Evolutionary conservation across 306 rosid genomes (phyloP).

Genomic region (Vigna trinervia): DNA sequence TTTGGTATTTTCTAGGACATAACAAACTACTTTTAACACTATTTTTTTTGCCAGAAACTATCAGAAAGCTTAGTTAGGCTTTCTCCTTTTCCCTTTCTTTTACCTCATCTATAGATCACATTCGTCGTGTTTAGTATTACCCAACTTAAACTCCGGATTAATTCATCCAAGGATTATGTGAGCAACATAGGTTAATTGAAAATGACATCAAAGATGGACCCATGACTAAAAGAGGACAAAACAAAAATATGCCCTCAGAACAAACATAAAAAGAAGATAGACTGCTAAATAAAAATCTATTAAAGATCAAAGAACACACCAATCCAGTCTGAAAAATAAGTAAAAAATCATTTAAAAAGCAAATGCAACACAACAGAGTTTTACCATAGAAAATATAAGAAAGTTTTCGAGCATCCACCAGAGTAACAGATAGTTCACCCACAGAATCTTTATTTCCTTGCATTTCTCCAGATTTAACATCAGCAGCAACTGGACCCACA

Average conservation of each 20-base stretch:
- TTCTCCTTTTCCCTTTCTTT: neutral
- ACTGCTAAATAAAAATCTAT: conserved; percentile 19
- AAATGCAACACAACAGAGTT: conserved; percentile 38
- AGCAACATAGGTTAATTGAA: conserved; percentile 5
- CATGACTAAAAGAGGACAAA: neutral
- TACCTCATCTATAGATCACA: neutral
- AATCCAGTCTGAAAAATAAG: neutral
- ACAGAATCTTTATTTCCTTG: conserved; percentile 93
- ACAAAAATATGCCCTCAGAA: conserved; percentile 1
- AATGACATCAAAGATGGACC: neutral
- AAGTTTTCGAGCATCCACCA: conserved; percentile 95
- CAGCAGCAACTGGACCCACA: conserved; percentile 78
- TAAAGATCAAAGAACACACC: neutral
- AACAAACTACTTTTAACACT: neutral
- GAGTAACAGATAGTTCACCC: conserved; percentile 94
- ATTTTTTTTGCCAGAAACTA: conserved; percentile 16
- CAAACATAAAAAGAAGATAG: conserved; percentile 5
- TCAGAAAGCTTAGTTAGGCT: neutral
- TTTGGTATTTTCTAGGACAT: neutral
- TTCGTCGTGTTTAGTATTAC: neutral
- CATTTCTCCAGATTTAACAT: conserved; percentile 77
- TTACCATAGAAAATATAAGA: conserved; percentile 86
- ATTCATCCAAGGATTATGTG: neutral
- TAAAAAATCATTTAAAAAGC: conserved; percentile 17
- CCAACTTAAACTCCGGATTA: neutral